Base-by-base conservation (phyloP, 441 rosid species). In the Gossypium trilobum region DNA sequence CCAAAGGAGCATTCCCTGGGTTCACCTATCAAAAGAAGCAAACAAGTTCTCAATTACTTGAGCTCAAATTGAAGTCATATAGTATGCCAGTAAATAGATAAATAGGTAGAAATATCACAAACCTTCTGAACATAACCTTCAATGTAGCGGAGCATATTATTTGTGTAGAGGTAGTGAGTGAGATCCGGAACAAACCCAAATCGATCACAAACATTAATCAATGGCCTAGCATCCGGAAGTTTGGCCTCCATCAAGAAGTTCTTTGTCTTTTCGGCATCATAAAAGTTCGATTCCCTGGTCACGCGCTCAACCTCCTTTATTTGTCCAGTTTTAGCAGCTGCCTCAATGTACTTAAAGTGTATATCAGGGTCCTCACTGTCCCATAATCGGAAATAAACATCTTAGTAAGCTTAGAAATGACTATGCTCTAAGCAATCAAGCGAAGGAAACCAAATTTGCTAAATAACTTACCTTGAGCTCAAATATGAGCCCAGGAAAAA, bases 101-200 rank as follows among this genome's bases (percentile, higher is more conserved):
- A 19, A 29, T 29, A 29, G 16, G 39, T 20, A 5, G 70, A 27
- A 66, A 55, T 31, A 58, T 36, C 8, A 17, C 77, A 64, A 82
- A 96, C 98, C 98, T 96, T 96, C 83, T 93, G 98, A 58, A 96
- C 98, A 78, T 93, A 96, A 75, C 98, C 98, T 85, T 96, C 98
- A 73, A 96, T 96, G 75, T 93, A 96, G 1, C 98, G 96, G 51
- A 96, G 96, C 99, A 96, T 93, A 84, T 92, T 96, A 85, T 79
- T 96, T 64, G 98, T 70, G 85, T 96, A 96, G 13, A 96, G 95
- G 84, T 96, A 93, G 79, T 93, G 98, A 13, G 98, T 96, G 60
- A 96, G 97, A 78, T 96, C 99, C 42, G 95, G 94, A 75, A 96
- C 99, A 82, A 84, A 96, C 68, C 98, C 96, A 81, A 93, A 96